Evolutionary conservation across 192 early-diverging fungal species (phyloP).

Genomic region (Backusella westeae): DNA sequence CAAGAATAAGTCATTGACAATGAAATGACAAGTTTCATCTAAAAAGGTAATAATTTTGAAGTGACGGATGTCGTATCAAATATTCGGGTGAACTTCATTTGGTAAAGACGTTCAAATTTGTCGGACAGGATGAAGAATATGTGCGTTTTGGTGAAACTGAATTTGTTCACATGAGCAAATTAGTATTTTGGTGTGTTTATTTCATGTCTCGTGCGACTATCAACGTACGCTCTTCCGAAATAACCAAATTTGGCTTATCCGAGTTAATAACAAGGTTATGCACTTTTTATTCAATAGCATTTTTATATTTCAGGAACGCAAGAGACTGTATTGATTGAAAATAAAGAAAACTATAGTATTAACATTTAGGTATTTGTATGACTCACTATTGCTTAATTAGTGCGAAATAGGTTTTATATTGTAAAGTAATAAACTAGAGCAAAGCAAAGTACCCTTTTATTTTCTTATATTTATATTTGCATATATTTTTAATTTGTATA

Average conservation of each 20-base stretch:
- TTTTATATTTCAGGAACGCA: neutral
- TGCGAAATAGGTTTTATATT: neutral
- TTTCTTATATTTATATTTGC: neutral
- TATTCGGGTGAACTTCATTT: neutral
- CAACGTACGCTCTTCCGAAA: conserved; percentile 1
- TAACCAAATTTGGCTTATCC: neutral
- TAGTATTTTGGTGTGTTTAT: neutral
- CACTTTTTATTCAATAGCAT: neutral
- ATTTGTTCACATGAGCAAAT: neutral
- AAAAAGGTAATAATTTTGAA: neutral
- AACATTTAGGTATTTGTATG: neutral
- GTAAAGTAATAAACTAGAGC: neutral
- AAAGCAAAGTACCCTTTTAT: neutral
- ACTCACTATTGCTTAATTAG: neutral
- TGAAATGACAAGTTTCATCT: neutral
- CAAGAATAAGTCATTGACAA: neutral
- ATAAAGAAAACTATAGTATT: neutral
- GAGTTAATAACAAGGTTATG: neutral
- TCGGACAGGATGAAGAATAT: neutral
- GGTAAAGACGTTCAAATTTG: neutral
- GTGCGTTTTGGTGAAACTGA: neutral
- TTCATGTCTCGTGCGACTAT: neutral
- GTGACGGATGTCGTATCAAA: neutral
- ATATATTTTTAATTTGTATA: conserved; percentile 2
- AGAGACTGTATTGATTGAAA: neutral